Base-by-base conservation (phyloP, 441 rosid genomes). In the Erodium trifolium region DNA sequence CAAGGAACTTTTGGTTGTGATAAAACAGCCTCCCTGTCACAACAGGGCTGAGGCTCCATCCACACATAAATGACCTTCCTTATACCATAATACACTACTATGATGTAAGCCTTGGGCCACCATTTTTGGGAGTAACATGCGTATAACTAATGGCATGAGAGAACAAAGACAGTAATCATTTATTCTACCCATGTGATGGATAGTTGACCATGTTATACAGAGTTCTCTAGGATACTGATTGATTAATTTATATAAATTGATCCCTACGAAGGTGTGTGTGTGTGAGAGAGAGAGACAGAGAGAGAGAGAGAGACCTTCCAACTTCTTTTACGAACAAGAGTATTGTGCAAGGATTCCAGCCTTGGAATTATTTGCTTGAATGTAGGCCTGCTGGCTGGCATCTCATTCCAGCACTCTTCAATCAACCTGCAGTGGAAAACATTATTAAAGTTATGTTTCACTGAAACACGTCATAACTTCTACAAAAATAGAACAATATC, bases 351-450 rank as follows among this genome's bases (percentile, higher is more conserved):
- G 64, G 68, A 23, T 72, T 87, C 90, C 83, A 87, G 81, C 65
- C 75, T 69, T 70, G 27, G 53, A 41, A 89, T 86, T 74, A 89
- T 86, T 75, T 82, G 81, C 77, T 81, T 57, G 77, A 89, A 87
- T 31, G 85, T 77, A 27, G 96, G 96, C 78, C 96, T 87, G 78
- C 68, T 79, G 63, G 71, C 78, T 72, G 91, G 84, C 67, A 86
- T 88, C 65, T 68, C 78, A 63, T 80, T 81, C 96, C 96, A 89
- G 69, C 93, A 89, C 63, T 86, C 82, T 77, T 85, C 77, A 45
- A 87, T 87, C 73, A 89, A 76, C 79, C 96, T 89, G 76, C 14
- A 66, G 68, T 62, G 41, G 23, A 63, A 37, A 4, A 10, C 13
- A 37, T 12, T 37, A 27, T 60, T 2, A 12, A 37, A 27, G 23